Base-by-base conservation (phyloP, 108 stramenopile genomes). In the Mayamaea pseudoterrestris region DNA sequence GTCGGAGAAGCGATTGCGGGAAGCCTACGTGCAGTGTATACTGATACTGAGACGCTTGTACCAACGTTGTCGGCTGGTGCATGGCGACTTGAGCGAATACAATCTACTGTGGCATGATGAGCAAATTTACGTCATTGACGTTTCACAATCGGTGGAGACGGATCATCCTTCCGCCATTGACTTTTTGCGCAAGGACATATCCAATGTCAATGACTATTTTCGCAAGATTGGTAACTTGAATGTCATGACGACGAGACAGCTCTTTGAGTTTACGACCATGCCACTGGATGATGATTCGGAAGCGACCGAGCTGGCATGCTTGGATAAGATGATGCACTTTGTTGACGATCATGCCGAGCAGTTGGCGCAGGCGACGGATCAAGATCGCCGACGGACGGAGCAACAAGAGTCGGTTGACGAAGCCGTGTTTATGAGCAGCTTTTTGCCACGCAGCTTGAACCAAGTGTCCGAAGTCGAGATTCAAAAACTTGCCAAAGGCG, bases 171-270 rank as follows among this genome's bases (percentile, higher is more conserved):
- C 85, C 7, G 92, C 98, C 0, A 50, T 94, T 53, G 93, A 98
- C 55, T 98, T 98, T 69, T 66, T 98, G 48, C 73, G 95, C 11
- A 96, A 94, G 57, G 98, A 98, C 69, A 79, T 74, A 35, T 53
- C 74, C 39, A 98, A 97, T 71, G 92, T 96, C 14, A 97, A 94
- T 60, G 93, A 93, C 32, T 98, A 90, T 69, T 98, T 96, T 74
- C 48, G 65, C 30, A 90, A 85, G 65, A 58, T 56, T 14, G 94
- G 90, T 4, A 69, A 79, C 44, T 56, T 89, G 27, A 71, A 83
- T 62, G 83, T 89, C 30, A 87, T 89, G 87, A 80, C 80, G 16
- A 83, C 80, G 6, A 63, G 80, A 17, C 84, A 89, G 54, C 58
- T 93, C 20, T 93, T 87, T 63, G 87, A 93, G 42, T 93, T 89